Base-by-base conservation (phyloP, 2,329 filamentous ascomycete genomes). In the Colletotrichum cuscutae region DNA sequence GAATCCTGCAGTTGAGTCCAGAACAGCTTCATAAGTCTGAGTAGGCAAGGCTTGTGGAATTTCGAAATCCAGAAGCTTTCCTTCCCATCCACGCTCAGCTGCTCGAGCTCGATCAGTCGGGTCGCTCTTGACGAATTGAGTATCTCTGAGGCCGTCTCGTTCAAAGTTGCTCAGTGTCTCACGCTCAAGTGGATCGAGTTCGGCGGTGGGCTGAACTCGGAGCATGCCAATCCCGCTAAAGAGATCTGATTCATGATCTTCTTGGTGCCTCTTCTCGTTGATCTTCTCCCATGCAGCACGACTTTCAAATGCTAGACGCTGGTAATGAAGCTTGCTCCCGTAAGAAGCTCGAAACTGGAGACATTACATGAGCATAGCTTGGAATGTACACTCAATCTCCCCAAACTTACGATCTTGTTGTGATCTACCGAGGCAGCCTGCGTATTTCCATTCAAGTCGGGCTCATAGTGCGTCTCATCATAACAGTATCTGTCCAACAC, bases 381-480 rank as follows among this genome's bases (percentile, higher is more conserved):
- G 58, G 26, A 15, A 3, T 3, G 3, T 8, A 15, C 37, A 7
- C 13, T 8, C 32, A 13, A 7, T 4, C 9, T 42, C 4, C 35
- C 4, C 1, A 15, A 26, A 69, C 75, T 60, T 52, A 75, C 77
- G 62, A 78, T 78, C 46, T 78, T 78, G 70, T 78, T 77, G 26
- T 76, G 76, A 42, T 78, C 77, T 15, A 78, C 77, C 13, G 77
- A 78, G 1, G 77, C 77, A 15, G 73, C 77, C 53, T 76, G 76
- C 12, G 73, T 73, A 7, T 62, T 70, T 11, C 73, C 69, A 19
- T 68, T 59, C 2, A 69, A 64, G 0, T 63, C 71, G 2, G 76
- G 77, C 7, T 74, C 67, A 62, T 78, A 78, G 12, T 65, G 46
- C 15, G 76, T 77, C 70, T 75, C 58, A 15, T 77, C 72, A 54